Conservation (phyloP, 345 rosid genomes). For the Psidium friedrichsthalianum region DNA sequence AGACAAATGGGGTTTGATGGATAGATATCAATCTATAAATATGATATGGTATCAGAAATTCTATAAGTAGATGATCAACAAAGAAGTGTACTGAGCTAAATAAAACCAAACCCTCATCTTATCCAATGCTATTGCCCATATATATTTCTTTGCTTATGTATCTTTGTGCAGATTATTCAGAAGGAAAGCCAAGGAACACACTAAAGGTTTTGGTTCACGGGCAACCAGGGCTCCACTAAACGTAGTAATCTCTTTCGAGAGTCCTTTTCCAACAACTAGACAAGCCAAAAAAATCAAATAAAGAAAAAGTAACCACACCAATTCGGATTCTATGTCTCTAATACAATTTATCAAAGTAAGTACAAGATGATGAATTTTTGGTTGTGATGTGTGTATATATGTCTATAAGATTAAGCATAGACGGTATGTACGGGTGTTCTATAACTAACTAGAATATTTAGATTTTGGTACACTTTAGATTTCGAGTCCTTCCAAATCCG, state of each 20-base stretch:
- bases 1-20: background rate
- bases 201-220: background rate
- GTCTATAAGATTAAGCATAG: background rate
- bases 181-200: background rate
- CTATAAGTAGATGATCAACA: background rate
- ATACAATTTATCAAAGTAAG: background rate
- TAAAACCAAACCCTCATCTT: background rate
- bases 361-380: background rate
- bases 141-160: background rate
- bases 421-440: background rate
- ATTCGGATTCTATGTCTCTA: background rate
- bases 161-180: background rate
- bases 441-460: background rate
- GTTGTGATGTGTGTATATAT: background rate
- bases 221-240: background rate
- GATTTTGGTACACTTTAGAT: background rate
- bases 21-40: background rate
- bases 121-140: background rate
- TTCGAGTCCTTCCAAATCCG: background rate
- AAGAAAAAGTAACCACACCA: background rate
- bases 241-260: background rate
- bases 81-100: background rate
- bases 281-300: background rate
- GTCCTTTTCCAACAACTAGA: background rate
- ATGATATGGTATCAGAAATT: background rate